Evolutionary conservation across 2,329 filamentous ascomycete species (phyloP).

Genomic region (Claviceps cyperi): DNA sequence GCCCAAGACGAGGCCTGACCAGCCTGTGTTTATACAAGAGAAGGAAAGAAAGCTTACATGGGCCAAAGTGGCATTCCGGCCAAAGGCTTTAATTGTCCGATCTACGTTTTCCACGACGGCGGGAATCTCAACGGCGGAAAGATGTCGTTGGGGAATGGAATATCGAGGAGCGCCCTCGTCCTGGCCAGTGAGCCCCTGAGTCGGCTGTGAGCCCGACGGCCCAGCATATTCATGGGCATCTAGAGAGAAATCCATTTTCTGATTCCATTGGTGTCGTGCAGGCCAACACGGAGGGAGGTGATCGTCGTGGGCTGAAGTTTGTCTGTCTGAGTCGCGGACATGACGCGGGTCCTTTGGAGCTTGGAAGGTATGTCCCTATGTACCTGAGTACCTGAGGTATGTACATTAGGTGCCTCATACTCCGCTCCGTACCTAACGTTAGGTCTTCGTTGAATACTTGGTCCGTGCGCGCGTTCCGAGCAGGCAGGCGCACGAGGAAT

Average conservation of each 20-base stretch:
- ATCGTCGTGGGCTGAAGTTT: neutral
- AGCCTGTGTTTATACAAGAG: neutral
- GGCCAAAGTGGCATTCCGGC: slow-evolving; percentile 22
- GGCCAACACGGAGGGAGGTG: neutral
- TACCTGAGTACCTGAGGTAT: neutral
- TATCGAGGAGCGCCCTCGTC: slow-evolving; percentile 20
- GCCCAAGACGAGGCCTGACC: neutral
- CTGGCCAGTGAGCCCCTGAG: neutral
- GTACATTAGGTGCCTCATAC: too few species aligned
- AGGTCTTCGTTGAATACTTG: neutral
- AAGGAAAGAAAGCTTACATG: slow-evolving; percentile 18
- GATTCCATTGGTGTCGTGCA: neutral
- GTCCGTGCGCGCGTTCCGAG: neutral
- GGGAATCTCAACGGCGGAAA: slow-evolving; percentile 29
- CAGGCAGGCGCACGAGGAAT: neutral
- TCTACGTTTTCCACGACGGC: slow-evolving; percentile 30
- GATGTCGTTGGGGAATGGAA: slow-evolving; percentile 18
- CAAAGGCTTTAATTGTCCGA: slow-evolving; percentile 27
- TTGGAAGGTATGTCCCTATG: neutral
- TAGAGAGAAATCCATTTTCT: neutral
- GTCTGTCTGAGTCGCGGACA: too few species aligned
- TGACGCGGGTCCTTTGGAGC: too few species aligned
- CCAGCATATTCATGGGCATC: neutral
- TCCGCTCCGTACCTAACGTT: too few species aligned
- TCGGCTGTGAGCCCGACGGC: neutral